phyloP scores from a whole-genome alignment of 2,329 filamentous ascomycete species.

The Diplodia seriata region DNA sequence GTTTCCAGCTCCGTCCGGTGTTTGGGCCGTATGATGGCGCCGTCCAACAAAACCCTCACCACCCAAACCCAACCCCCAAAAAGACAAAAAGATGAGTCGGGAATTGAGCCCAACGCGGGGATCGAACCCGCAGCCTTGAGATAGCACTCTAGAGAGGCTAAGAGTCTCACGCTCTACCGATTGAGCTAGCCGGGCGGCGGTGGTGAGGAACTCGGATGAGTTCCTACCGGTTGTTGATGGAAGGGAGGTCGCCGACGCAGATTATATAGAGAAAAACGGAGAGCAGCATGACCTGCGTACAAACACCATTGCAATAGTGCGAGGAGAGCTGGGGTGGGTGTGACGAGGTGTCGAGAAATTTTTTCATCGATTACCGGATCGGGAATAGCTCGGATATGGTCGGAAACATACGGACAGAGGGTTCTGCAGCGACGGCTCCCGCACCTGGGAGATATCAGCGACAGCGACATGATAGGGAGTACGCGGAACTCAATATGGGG shows the following conservation, averaged over 20 bases:
- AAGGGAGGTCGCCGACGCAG: background rate
- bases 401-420: background rate
- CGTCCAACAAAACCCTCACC: constrained; percentile 3
- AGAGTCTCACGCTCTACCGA: constrained; percentile 54
- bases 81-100: constrained; percentile 25
- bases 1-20: too few species aligned
- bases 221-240: background rate
- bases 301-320: background rate
- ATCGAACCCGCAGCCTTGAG: constrained; percentile 33
- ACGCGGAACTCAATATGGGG: too few species aligned
- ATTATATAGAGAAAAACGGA: background rate
- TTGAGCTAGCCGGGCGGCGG: constrained; percentile 40
- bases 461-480: too few species aligned
- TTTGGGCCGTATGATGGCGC: too few species aligned
- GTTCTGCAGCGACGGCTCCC: too few species aligned
- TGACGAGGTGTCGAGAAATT: background rate
- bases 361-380: background rate
- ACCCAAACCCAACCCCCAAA: background rate
- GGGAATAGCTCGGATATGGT: background rate
- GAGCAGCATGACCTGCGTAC: background rate
- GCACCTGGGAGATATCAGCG: too few species aligned
- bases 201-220: background rate
- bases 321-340: background rate
- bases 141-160: constrained; percentile 34
- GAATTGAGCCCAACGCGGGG: constrained; percentile 34